Base-by-base conservation (phyloP, 108 stramenopile species). In the Cyclostephanos tholiformis region DNA sequence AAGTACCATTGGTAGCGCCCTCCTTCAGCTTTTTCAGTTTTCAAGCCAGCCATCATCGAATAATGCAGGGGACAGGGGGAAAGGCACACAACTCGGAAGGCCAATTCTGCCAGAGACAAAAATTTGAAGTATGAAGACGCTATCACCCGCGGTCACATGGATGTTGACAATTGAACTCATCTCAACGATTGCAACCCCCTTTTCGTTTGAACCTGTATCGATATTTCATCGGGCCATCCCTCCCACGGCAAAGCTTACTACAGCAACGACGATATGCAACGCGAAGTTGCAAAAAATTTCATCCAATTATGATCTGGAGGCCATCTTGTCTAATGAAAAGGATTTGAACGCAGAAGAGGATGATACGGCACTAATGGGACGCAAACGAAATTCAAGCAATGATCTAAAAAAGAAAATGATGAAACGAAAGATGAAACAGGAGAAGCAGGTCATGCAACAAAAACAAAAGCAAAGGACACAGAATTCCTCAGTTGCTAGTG, bases 201-300 rank as follows among this genome's bases (percentile, higher is more conserved):
- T 62, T 39, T 41, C 36, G 35, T 20, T 62, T 62, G 36, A 23
- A n/a, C 41, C 61, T 3, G 26, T 35, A 60, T 19, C 59, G 10
- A 36, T 62, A 29, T 58, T 30, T 30, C 20, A 22, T 4, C 10
- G n/a, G 39, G 16, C 39, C 39, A 38, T 22, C 5, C 30, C 26
- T 60, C 59, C 14, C 27, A 17, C 9, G 59, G 13, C 14, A 26
- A 26, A 56, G 3, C 13, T 19, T 1, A 59, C 14, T 13, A 6
- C 63, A 13, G 63, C 59, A 63, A 67, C 29, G 27, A 73, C 72
- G 9, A 55, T 48, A 55, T 71, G 68, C 51, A 25, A 74, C 56
- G 68, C 80, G 22, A 81, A 71, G 60, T 26, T 81, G 39, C 65
- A 81, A 64, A 81, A 71, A 69, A 63, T 81, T 29, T 56, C 80